These are phyloP conservation scores for Hebeloma cylindrosporum DNA, from an alignment of 768 basidiomycete genomes.

Conservation along the genomic window DNA sequence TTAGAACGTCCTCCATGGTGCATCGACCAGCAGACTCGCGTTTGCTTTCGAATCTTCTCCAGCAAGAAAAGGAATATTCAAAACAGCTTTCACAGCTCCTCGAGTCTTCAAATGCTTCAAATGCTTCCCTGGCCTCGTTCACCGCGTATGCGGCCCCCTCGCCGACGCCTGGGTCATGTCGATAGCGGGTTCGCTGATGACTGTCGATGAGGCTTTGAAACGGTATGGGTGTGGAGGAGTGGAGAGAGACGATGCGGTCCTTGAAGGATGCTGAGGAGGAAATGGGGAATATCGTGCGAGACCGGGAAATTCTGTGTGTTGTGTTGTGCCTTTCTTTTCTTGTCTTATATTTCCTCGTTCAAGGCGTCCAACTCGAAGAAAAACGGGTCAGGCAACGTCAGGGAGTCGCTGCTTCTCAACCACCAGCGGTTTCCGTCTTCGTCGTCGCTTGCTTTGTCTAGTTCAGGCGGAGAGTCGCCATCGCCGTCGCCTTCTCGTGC, in stretches of 20 bases:
- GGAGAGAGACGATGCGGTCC: constrained; percentile 57
- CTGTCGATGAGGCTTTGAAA: constrained; percentile 68
- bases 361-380: constrained; percentile 67
- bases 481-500: constrained; percentile 23
- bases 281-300: constrained; percentile 64
- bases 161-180: constrained; percentile 50
- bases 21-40: constrained; percentile 74
- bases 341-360: constrained; percentile 26
- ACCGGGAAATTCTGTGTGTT: constrained; percentile 80
- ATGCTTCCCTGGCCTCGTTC: constrained; percentile 61
- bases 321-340: neutral
- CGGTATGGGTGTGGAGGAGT: constrained; percentile 65
- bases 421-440: constrained; percentile 37
- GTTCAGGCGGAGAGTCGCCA: constrained; percentile 20
- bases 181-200: constrained; percentile 57
- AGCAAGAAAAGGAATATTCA: constrained; percentile 70
- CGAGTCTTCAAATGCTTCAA: constrained; percentile 56
- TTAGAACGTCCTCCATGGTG: too few relatives aligned
- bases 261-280: constrained; percentile 75
- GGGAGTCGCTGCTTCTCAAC: constrained; percentile 35
- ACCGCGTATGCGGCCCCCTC: constrained; percentile 74
- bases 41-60: constrained; percentile 64
- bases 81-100: constrained; percentile 60
- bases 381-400: constrained; percentile 35
- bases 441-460: constrained; percentile 35